phyloP scores from a whole-genome alignment of 2,329 filamentous ascomycete species.

The Microdochium trichocladiopsis region DNA sequence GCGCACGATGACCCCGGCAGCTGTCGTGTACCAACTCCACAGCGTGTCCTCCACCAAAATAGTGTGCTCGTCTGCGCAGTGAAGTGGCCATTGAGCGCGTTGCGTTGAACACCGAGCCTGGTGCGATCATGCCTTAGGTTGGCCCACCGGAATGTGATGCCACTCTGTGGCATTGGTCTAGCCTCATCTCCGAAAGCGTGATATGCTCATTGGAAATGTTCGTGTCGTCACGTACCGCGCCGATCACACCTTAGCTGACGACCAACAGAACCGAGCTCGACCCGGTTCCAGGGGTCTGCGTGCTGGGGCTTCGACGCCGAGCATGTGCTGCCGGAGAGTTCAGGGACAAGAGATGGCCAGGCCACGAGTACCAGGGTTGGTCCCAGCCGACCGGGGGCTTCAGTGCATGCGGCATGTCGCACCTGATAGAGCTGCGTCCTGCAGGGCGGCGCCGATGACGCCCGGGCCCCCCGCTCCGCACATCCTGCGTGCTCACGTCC shows the following conservation, averaged over 20 bases:
- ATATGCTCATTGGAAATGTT: background rate
- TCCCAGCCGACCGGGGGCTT: background rate
- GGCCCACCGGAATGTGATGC: background rate
- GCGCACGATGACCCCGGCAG: no score
- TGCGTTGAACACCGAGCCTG: background rate
- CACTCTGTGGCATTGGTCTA: background rate
- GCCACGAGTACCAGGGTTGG: background rate
- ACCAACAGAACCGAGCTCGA: background rate
- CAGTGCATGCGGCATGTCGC: background rate
- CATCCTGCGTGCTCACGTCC: background rate
- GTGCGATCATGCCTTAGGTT: background rate
- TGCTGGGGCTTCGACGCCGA: background rate
- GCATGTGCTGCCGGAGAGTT: background rate
- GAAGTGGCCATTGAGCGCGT: background rate
- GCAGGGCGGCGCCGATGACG: background rate
- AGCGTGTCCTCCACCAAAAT: background rate
- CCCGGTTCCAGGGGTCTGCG: background rate
- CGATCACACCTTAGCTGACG: background rate
- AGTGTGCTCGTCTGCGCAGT: background rate
- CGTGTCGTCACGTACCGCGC: background rate
- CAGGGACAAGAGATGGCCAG: background rate
- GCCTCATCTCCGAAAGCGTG: background rate
- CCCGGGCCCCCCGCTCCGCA: background rate
- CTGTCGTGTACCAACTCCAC: background rate
- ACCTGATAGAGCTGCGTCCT: background rate